A percentile compares a stretch with the other conserved stretches of the same genome.
Conservation (phyloP, 2,329 filamentous ascomycete genomes). For the Sclerotinia subarctica region DNA sequence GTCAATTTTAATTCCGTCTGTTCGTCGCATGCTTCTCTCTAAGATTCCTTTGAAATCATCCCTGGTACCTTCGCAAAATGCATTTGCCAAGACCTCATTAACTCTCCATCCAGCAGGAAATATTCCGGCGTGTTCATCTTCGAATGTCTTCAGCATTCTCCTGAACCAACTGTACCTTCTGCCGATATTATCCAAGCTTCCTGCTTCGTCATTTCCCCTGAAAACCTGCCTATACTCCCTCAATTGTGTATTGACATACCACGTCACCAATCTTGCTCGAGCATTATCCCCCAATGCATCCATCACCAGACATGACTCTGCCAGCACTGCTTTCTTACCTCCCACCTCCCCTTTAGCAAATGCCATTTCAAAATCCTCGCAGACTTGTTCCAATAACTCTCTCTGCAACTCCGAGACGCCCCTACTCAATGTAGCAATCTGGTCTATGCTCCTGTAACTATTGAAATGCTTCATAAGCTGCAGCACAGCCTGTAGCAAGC, state of each 20-base stretch:
- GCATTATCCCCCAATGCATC: slow-evolving; percentile 91
- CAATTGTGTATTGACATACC: slow-evolving; percentile 97
- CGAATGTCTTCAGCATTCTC: slow-evolving; percentile 91
- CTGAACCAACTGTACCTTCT: slow-evolving; percentile 95
- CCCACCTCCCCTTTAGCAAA: slow-evolving; percentile 86
- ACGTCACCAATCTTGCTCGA: slow-evolving; percentile 76
- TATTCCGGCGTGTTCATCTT: slow-evolving; percentile 84
- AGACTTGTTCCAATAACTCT: slow-evolving; percentile 94
- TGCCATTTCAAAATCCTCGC: slow-evolving; percentile 94
- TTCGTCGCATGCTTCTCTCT: slow-evolving; percentile 77
- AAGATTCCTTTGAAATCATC: slow-evolving; percentile 95
- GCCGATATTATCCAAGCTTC: slow-evolving; percentile 93
- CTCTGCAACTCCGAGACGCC: slow-evolving; percentile 92
- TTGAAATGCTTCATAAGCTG: slow-evolving; percentile 99
- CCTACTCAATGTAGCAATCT: slow-evolving; percentile 88
- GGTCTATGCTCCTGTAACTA: slow-evolving; percentile 94
- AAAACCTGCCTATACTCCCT: slow-evolving; percentile 96
- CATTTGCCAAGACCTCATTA: slow-evolving; percentile 82
- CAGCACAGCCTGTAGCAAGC: slow-evolving; percentile 88
- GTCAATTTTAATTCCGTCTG: slow-evolving; percentile 76
- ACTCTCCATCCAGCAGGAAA: slow-evolving; percentile 89
- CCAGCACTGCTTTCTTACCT: slow-evolving; percentile 64
- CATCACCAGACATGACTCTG: slow-evolving; percentile 89
- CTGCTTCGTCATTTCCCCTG: slow-evolving; percentile 92
- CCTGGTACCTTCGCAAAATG: slow-evolving; percentile 91